Evolutionary conservation across 1,139 yeast species (phyloP), one percentile per base, ranked within the genome.

Genomic region (Hansenula sp.): DNA sequence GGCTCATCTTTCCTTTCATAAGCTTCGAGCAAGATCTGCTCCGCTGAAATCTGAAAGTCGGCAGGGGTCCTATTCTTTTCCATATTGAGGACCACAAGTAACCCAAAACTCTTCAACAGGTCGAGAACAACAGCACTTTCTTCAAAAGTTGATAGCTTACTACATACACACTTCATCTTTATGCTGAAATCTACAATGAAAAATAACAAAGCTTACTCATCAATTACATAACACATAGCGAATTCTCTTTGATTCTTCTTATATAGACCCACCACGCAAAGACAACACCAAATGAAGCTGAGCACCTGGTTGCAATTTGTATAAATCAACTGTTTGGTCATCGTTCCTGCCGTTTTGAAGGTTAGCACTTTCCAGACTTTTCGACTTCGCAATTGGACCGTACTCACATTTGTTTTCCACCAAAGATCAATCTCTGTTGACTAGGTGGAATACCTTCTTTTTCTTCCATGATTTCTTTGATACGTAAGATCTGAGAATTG

Each of bases 401-500:
- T 38, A 72, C 82, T 61, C 65, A 77, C 82, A 93, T 79, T 68
- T 91, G 97, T 57, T 90, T 87, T 18, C 99, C 99, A 48, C 87
- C 84, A 67, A 80, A 90, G 59, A 93, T 85, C 53, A 93, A 77
- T 55, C 96, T 77, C 65, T 93, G 99, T 66, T 93, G 99, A 29
- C 89, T 81, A 18, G 99, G 98, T 5, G 98, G 97, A 47, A 93
- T 93, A 4, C 99, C 99, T 64, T 93, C 99, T 61, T 90, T 88
- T 61, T 93, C 97, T 65, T 93, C 98, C 72, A 93, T 81, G 65
- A 87, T 79, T 64, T 93, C 98, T 67, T 93, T 93, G 68, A 93
- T 82, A 43, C 88, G 79, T 53, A 83, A 79, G 49, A 91, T 84
- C 71, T 71, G 55, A 15, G 5, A 2, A 13, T n/a, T 40, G 52